Percentiles rank a stretch among this genome's conserved stretches.
These are phyloP conservation scores for Aureobasidium pullulans DNA, from an alignment of 2,329 filamentous ascomycete genomes.

Conservation along the genomic window DNA sequence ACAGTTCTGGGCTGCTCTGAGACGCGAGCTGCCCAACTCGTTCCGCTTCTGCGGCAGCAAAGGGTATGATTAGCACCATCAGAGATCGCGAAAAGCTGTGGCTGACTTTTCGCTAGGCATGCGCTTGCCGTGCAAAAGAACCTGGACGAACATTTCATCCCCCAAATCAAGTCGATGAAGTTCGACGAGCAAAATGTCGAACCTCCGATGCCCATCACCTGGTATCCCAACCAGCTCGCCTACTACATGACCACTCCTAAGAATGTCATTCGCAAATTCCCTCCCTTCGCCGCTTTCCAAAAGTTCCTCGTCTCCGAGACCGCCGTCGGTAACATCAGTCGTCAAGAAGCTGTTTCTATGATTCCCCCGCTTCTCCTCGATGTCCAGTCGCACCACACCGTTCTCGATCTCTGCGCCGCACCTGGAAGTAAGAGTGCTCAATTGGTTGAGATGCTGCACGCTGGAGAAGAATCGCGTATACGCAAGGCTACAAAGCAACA, in stretches of 20 bases:
- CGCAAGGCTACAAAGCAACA: slow-evolving; percentile 55
- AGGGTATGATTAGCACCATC: slow-evolving; percentile 48
- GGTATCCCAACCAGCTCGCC: slow-evolving; percentile 91
- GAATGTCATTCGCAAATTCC: slow-evolving; percentile 87
- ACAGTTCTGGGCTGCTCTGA: slow-evolving; percentile 76
- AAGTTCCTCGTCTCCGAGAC: slow-evolving; percentile 98
- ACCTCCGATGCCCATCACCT: slow-evolving; percentile 71
- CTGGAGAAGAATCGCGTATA: slow-evolving; percentile 82
- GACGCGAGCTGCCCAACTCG: slow-evolving; percentile 85
- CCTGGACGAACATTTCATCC: slow-evolving; percentile 81
- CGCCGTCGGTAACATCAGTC: slow-evolving; percentile 91
- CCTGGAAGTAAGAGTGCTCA: slow-evolving; percentile 96
- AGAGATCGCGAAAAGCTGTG: neutral
- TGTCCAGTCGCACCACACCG: slow-evolving; percentile 81
- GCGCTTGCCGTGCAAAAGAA: slow-evolving; percentile 87
- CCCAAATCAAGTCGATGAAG: slow-evolving; percentile 77
- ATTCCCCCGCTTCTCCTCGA: slow-evolving; percentile 93
- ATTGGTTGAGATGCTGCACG: slow-evolving; percentile 87
- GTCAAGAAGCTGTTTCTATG: slow-evolving; percentile 98
- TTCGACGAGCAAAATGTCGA: slow-evolving; percentile 76
- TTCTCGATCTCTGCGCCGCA: slow-evolving; percentile 91
- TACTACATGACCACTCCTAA: slow-evolving; percentile 99
- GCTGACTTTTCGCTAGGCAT: slow-evolving; percentile 49
- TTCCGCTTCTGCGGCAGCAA: slow-evolving; percentile 96
- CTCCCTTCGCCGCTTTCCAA: slow-evolving; percentile 91